Base-by-base conservation (phyloP, 2,329 filamentous ascomycete species). In the Escovopsis weberi region DNA sequence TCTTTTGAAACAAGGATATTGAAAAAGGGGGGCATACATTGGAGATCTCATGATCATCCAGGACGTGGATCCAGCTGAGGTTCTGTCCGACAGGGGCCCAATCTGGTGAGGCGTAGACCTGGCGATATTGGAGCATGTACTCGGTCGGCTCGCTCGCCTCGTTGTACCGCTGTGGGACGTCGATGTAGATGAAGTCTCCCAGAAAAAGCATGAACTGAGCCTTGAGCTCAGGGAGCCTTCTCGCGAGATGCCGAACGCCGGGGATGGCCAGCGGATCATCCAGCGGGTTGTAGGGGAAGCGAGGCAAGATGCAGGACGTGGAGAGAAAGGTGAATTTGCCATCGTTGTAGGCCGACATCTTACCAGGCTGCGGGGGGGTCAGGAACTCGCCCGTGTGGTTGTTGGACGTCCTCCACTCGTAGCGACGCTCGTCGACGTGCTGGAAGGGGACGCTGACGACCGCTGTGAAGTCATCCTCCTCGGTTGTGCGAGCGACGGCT, bases 21-120 rank as follows among this genome's bases (percentile, higher is more conserved):
- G 9, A 11, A 5, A 3, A 15, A 34, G 30, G 23, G 12, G 6
- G 46, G 44, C 43, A 96, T 62, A 96, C 91, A 53, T 98, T 96
- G 5, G 75, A 75, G 47, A 98, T 95, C 58, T 98, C 91, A 55
- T 98, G 91, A 58, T 98, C 91, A 56, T 98, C 91, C 6, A 95
- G 74, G 2, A 94, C 88, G 55, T 98, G 91, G 37, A 96, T 85
- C 91, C 91, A 98, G 53, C 88, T 93, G n/a, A 96, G 67, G 43
- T 86, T 80, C 51, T 82, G 71, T 1, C 78, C 78, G 10, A 84
- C 78, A 1, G 77, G 66, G 1, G 75, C 69, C 91, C 91, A 98
- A 50, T 94, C 89, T 0, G 89, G 89, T 2, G 88, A 94, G 0
- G 85, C 82, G 56, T 98, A 98, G n/a, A 95, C 80, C 53, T 93